phyloP scores from a whole-genome alignment of 345 rosid species.

The Euphorbia tirucalli region DNA sequence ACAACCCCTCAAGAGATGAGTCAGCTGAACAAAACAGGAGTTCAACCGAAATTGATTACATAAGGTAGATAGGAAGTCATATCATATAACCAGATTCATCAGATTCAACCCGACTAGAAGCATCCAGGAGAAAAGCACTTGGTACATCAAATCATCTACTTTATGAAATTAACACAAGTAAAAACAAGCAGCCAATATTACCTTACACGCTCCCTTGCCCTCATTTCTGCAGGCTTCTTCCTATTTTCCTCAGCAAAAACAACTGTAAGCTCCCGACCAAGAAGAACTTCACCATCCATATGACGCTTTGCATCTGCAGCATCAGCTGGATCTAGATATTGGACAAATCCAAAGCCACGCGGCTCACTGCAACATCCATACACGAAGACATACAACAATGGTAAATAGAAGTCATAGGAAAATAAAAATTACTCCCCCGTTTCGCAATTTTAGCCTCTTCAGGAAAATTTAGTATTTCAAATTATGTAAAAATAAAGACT shows the following conservation, averaged over 20 bases:
- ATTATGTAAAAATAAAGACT: too few relatives aligned
- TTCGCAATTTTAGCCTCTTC: background rate
- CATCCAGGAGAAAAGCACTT: background rate
- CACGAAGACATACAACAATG: conserved; percentile 2
- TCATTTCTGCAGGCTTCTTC: conserved; percentile 91
- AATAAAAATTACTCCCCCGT: background rate
- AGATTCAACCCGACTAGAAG: background rate
- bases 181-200: conserved; percentile 3
- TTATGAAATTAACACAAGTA: background rate
- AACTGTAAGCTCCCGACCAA: conserved; percentile 74
- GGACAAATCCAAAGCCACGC: conserved; percentile 92
- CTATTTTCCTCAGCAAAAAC: conserved; percentile 90
- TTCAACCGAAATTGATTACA: background rate
- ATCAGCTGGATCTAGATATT: conserved; percentile 77
- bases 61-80: background rate
- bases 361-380: conserved; percentile 56
- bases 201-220: conserved; percentile 69
- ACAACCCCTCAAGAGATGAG: background rate
- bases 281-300: conserved; percentile 79
- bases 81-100: background rate
- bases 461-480: background rate
- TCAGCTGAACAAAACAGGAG: background rate
- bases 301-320: conserved; percentile 85
- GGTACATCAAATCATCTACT: background rate
- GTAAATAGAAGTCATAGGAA: background rate